Percentiles rank a stretch among this genome's conserved stretches.
These are phyloP conservation scores for Pestalotiopsis sp. DNA, from an alignment of 2,329 filamentous ascomycete species.

Conservation along the genomic window DNA sequence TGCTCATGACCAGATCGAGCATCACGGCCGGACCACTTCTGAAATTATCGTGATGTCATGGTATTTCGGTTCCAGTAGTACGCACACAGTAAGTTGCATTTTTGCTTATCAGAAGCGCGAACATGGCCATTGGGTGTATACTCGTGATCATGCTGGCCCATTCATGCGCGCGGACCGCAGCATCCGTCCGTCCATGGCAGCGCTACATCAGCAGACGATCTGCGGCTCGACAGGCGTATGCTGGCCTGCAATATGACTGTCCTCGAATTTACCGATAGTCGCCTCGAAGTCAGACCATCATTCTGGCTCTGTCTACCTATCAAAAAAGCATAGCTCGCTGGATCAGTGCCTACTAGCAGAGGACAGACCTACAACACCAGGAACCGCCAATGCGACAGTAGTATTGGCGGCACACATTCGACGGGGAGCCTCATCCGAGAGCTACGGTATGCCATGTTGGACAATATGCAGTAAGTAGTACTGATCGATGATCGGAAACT, in stretches of 20 bases:
- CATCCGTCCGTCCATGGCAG: not conserved
- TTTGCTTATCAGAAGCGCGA: not conserved
- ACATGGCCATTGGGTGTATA: not conserved
- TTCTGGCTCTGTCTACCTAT: not conserved
- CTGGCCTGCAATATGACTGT: not conserved
- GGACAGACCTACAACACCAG: not conserved
- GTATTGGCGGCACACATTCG: not conserved
- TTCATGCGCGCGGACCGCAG: not conserved
- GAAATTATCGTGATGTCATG: constrained; percentile 5
- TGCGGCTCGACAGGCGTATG: not conserved
- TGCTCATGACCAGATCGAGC: constrained; percentile 1
- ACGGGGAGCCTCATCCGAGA: not conserved
- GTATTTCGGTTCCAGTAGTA: not conserved
- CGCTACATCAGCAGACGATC: not conserved
- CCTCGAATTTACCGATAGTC: not conserved
- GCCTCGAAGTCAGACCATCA: not conserved
- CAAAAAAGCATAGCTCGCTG: not conserved
- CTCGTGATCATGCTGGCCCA: not conserved
- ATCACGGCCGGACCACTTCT: constrained; percentile 3
- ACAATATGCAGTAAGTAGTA: not conserved
- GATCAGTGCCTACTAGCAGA: not conserved
- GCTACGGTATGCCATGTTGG: not conserved
- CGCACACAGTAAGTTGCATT: not conserved
- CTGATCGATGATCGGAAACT: not conserved
- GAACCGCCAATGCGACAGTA: not conserved